Evolutionary conservation across 495 filamentous ascomycete species (phyloP).

Genomic region (Saxophila tyrrhenica): DNA sequence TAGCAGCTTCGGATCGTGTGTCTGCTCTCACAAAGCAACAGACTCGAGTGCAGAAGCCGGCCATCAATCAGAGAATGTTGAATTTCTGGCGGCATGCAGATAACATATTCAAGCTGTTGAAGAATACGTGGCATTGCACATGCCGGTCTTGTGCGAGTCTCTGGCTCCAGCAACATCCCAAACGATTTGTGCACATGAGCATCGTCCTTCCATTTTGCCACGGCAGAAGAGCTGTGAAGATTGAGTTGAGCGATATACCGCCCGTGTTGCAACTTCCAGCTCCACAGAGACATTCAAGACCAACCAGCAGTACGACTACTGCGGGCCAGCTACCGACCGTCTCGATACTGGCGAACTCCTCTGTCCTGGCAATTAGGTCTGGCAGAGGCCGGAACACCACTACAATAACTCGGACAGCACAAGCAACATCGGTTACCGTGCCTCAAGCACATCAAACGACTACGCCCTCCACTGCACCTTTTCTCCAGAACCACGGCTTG

Average conservation of each 20-base stretch:
- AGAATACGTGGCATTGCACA: conserved; percentile 6
- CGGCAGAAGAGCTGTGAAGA: background rate
- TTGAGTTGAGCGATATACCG: background rate
- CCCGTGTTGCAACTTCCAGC: background rate
- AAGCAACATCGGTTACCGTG: no score
- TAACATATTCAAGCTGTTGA: conserved; percentile 6
- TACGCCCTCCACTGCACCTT: background rate
- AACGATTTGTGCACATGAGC: conserved; percentile 1
- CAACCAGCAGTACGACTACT: no score
- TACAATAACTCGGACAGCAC: background rate
- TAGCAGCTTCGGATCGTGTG: background rate
- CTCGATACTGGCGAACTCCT: background rate
- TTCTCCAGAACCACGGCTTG: background rate
- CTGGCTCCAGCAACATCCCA: background rate
- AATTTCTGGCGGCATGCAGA: conserved; percentile 10
- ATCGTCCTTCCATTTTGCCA: conserved; percentile 1
- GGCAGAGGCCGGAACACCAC: background rate
- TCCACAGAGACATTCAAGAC: background rate
- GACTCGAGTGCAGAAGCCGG: background rate
- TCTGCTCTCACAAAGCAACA: background rate
- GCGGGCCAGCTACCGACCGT: background rate
- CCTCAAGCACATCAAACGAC: no score
- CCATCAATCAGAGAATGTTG: background rate
- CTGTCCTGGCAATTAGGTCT: background rate
- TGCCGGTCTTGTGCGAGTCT: conserved; percentile 7